Base-by-base conservation (phyloP, 192 early-diverging fungal species). In the Funneliformis mosseae region DNA sequence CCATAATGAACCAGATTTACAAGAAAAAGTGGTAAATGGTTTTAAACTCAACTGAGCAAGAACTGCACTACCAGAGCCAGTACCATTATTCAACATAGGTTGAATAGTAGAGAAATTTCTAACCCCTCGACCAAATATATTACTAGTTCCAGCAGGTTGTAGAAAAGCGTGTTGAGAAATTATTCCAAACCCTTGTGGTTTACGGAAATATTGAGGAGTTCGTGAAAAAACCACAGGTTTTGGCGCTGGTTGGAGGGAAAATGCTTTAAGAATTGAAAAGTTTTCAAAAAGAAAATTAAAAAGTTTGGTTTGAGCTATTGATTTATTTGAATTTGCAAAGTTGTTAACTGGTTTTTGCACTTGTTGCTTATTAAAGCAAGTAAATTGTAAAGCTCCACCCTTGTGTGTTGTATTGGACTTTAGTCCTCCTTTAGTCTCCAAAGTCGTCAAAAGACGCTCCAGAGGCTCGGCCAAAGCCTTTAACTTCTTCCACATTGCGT, bases 41-140 rank as follows among this genome's bases (percentile, higher is more conserved):
- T 48, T 72, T 10, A 72, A 23, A 14, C 70, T 7, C 43, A 72
- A 42, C 21, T 72, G 43, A 6, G 43, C 8, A 23, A 72, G 41
- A 27, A 46, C 9, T 23, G 18, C n/a, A 3, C 70, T 23, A 27
- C 70, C 11, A 46, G 10, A 12, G 4, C n/a, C 12, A 46, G 70
- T 46, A 21, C 42, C 21, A 18, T 72, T 72, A 72, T 72, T 72
- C 9, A 72, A 4, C 23, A 72, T 48, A 27, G 63, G n/a, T 23
- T 64, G 63, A 64, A 64, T 28, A 46, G 43, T 72, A 45, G 70
- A 72, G 18, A 72, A 72, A 27, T 72, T 72, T 27, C 70, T 72
- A 25, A 3, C 10, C 4, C 70, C 43, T 28, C n/a, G n/a, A 41
- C 27, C 67, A 41, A 72, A 43, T 46, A 72, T 23, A 72, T 72